These are phyloP conservation scores for Teratosphaeria destructans DNA, from an alignment of 2,329 filamentous ascomycete species.

Conservation along the genomic window DNA sequence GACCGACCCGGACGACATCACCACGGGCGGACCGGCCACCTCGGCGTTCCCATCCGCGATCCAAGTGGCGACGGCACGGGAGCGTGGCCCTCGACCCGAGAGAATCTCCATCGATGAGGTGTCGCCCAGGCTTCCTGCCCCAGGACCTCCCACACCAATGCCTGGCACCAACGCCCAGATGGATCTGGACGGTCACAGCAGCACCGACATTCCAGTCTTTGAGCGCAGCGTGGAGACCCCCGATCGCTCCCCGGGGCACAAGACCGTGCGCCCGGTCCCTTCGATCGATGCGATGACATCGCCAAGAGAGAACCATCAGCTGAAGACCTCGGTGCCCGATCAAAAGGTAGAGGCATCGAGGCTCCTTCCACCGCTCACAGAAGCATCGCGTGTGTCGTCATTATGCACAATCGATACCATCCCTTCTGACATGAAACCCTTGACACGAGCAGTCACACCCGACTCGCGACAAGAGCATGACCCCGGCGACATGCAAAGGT, in stretches of 20 bases:
- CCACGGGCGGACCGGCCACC: conserved; percentile 1
- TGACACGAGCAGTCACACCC: not conserved
- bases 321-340: not conserved
- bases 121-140: not conserved
- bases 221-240: conserved; percentile 17
- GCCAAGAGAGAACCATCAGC: conserved; percentile 2
- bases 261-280: conserved; percentile 13
- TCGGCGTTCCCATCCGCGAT: not conserved
- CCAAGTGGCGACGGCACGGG: not conserved
- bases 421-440: conserved; percentile 1
- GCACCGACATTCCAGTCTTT: conserved; percentile 10
- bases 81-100: not conserved
- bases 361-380: not conserved
- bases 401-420: not conserved
- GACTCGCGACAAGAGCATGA: not conserved
- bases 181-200: conserved; percentile 14
- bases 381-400: not conserved
- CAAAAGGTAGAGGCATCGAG: not conserved
- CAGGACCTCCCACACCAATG: conserved; percentile 11
- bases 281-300: conserved; percentile 20
- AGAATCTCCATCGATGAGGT: not conserved
- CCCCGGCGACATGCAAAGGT: not conserved
- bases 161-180: conserved; percentile 9
- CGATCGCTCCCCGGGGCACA: conserved; percentile 7
- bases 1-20: not conserved